Conservation (phyloP, 2,329 filamentous ascomycete species). For the Orbilia blumenaviensis region DNA sequence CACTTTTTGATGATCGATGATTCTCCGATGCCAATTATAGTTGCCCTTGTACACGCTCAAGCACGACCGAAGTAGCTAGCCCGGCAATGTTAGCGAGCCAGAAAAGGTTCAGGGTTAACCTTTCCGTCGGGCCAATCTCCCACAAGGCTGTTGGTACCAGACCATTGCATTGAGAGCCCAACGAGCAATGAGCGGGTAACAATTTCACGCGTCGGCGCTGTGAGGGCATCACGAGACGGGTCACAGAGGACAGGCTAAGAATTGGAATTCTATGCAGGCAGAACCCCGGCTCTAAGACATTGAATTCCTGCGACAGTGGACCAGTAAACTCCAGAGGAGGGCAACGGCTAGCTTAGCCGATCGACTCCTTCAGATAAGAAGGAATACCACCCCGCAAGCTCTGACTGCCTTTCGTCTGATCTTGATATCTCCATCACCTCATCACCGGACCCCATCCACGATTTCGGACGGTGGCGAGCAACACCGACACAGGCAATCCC, state of each 20-base stretch:
- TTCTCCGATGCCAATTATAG: constrained; percentile 19
- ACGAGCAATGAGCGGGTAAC: background rate
- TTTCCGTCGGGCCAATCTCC: constrained; percentile 6
- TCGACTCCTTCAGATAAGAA: constrained; percentile 3
- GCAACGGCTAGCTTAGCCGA: constrained; percentile 35
- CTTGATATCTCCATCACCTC: constrained; percentile 19
- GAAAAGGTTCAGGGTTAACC: constrained; percentile 23
- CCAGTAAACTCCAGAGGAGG: background rate
- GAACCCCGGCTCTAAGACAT: constrained; percentile 5
- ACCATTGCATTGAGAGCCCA: background rate
- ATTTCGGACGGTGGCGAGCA: background rate
- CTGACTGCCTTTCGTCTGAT: constrained; percentile 20
- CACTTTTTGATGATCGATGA: no score
- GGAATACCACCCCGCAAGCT: constrained; percentile 27
- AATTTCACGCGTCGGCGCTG: constrained; percentile 29
- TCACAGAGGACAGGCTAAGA: background rate
- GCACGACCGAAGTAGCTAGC: no score
- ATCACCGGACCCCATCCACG: background rate
- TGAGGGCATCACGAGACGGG: constrained; percentile 44
- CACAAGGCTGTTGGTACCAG: constrained; percentile 11
- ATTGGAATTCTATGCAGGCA: background rate
- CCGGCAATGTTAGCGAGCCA: constrained; percentile 22
- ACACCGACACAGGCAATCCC: background rate
- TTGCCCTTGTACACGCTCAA: constrained; percentile 13
- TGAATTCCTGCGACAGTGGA: constrained; percentile 9